Conservation (phyloP, 345 rosid species). For the Isatis tinctoria region DNA sequence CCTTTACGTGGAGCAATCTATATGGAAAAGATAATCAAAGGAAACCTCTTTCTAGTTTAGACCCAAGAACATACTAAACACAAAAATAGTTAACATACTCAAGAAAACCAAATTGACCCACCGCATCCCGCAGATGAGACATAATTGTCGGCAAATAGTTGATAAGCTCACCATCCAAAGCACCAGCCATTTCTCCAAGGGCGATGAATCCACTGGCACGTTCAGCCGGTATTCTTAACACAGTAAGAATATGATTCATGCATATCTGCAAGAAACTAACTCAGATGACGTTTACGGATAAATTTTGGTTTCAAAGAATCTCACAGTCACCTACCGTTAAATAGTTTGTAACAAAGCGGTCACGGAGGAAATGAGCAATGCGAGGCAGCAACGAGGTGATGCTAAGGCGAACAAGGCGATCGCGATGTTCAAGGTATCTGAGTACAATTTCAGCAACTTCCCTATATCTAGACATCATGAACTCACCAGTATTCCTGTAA, state of each 20-base stretch:
- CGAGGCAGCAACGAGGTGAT: slow-evolving; percentile 98
- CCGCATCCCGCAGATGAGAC: slow-evolving; percentile 91
- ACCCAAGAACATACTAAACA: slow-evolving; percentile 1
- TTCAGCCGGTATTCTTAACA: slow-evolving; percentile 78
- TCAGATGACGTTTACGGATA: background rate
- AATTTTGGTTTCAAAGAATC: slow-evolving; percentile 9
- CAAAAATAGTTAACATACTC: slow-evolving; percentile 8
- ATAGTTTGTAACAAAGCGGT: slow-evolving; percentile 92
- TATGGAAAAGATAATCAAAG: slow-evolving; percentile 24
- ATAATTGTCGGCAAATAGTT: slow-evolving; percentile 94
- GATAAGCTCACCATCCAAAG: slow-evolving; percentile 92
- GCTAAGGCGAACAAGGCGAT: slow-evolving; percentile 99
- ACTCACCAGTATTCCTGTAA: slow-evolving; percentile 97
- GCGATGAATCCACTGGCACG: slow-evolving; percentile 97
- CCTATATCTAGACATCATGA: slow-evolving; percentile 98
- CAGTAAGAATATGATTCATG: slow-evolving; percentile 92
- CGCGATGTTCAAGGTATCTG: slow-evolving; percentile 85
- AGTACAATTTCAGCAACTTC: slow-evolving; percentile 99
- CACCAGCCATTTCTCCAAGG: slow-evolving; percentile 99
- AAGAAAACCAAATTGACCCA: slow-evolving; percentile 34
- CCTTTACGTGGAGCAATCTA: slow-evolving; percentile 99
- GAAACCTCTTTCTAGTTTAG: slow-evolving; percentile 14
- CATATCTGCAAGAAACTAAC: slow-evolving; percentile 63
- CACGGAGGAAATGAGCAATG: slow-evolving; percentile 97
- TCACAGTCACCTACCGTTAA: slow-evolving; percentile 56